Evolutionary conservation across 1,139 yeast genomes (phyloP).

Genomic region (Diutina rugosa): DNA sequence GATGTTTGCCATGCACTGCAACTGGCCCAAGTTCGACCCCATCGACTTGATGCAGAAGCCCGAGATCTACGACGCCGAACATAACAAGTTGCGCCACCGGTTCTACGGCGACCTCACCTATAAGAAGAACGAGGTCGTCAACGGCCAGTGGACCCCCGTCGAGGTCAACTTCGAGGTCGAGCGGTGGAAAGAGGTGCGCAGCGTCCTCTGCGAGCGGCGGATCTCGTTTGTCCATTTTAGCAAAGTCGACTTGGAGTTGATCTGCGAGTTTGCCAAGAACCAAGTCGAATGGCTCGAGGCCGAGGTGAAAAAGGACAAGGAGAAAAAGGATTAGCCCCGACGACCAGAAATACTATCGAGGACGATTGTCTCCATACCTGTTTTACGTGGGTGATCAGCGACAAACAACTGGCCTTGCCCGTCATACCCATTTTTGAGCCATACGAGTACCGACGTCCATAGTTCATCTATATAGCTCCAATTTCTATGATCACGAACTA

Average conservation of each 20-base stretch:
- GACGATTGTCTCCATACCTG: no score
- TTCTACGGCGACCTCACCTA: not conserved
- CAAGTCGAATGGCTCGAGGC: not conserved
- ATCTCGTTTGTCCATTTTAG: not conserved
- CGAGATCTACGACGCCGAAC: not conserved
- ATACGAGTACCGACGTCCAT: no score
- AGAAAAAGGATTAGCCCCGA: not conserved
- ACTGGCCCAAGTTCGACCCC: slow-evolving; percentile 2
- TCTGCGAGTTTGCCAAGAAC: not conserved
- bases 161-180: not conserved
- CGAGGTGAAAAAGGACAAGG: not conserved
- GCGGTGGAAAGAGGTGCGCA: not conserved
- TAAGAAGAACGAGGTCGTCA: not conserved
- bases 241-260: not conserved
- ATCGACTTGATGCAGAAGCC: not conserved
- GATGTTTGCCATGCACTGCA: slow-evolving; percentile 1
- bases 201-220: not conserved
- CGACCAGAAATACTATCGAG: no score
- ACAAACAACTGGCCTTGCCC: no score
- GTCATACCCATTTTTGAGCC: no score
- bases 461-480: no score
- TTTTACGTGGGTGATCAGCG: no score
- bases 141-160: not conserved
- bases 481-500: no score
- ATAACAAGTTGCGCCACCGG: not conserved